Base-by-base conservation (phyloP, 2,329 filamentous ascomycete genomes). In the Talaromyces pinophilus region DNA sequence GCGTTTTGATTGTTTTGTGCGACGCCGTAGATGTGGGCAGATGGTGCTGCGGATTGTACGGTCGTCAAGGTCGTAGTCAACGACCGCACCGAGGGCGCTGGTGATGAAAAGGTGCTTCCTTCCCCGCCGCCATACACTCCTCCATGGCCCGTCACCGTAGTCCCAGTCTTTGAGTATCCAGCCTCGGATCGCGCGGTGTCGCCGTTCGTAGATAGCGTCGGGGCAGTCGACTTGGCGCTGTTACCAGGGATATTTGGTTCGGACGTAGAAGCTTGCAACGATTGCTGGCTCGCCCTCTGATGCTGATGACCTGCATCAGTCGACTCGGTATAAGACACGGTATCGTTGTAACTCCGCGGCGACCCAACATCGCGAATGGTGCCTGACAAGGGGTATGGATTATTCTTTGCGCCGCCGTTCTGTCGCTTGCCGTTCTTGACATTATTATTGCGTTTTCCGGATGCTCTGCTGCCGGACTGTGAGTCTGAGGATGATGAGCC, bases 311-410 rank as follows among this genome's bases (percentile, higher is more conserved):
- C 40, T 60, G 57, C 10, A 74, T 78, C 63, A 79, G 83, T 70
- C 80, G 87, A 65, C 81, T 89, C 73, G 17, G 82, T 80, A 62
- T 84, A 84, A n/a, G 65, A 67, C 40, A 67, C 60, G 1, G 65
- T 67, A 64, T 82, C 76, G 67, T 80, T 80, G 62, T 78, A 77
- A 70, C 82, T 80, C 59, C 75, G 82, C 72, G 81, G 82, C 68
- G 73, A 71, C 69, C 66, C 71, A 66, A 71, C 70, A 42, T 74
- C 75, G 68, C 78, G 78, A 67, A 87, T 74, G 54, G 85, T 85
- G 67, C 91, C 91, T 2, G 92, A 96, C 72, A 94, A 86, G 8
- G 92, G 92, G 75, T 97, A 97, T n/a, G 93, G 93, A 75, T 94
- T 94, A 83, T 97, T 96, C 78, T 90, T 89, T 61, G 83, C 81